phyloP scores from a whole-genome alignment of 192 early-diverging fungal genomes.

The Glomus cerebriforme region DNA sequence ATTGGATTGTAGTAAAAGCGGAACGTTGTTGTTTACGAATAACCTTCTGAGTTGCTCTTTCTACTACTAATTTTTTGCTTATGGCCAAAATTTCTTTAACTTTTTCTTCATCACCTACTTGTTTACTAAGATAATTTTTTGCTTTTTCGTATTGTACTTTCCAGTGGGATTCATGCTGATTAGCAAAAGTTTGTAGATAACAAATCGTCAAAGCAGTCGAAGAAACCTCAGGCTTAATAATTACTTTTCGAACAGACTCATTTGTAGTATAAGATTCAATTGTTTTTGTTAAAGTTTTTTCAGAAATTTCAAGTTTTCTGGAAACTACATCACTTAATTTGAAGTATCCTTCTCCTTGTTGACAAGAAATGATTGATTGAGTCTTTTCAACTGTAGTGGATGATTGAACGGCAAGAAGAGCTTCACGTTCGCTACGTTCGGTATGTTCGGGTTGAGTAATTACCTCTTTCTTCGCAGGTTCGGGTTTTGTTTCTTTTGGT shows the following conservation, averaged over 20 bases:
- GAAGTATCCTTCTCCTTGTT: neutral
- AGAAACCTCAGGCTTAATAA: too few species aligned
- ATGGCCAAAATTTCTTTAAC: neutral
- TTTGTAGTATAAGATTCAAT: neutral
- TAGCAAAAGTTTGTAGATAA: neutral
- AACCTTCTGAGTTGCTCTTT: neutral
- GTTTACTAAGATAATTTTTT: neutral
- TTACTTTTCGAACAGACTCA: neutral
- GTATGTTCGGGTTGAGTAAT: too few species aligned
- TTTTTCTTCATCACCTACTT: neutral
- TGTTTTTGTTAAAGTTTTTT: neutral
- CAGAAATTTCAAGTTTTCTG: neutral
- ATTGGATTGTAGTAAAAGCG: neutral
- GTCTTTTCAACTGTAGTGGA: slow-evolving; percentile 3
- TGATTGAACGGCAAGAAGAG: neutral
- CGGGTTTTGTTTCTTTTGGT: too few species aligned
- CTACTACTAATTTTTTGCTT: neutral
- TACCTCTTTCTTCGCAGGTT: too few species aligned
- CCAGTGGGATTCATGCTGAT: neutral
- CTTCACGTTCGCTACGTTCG: neutral
- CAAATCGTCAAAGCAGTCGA: neutral
- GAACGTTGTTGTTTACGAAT: slow-evolving; percentile 3
- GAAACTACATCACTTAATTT: neutral
- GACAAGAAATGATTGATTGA: neutral
- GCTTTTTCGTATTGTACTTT: neutral